Evolutionary conservation across 176 grass and related monocot genomes (phyloP).

Genomic region (Olyra latifolia): DNA sequence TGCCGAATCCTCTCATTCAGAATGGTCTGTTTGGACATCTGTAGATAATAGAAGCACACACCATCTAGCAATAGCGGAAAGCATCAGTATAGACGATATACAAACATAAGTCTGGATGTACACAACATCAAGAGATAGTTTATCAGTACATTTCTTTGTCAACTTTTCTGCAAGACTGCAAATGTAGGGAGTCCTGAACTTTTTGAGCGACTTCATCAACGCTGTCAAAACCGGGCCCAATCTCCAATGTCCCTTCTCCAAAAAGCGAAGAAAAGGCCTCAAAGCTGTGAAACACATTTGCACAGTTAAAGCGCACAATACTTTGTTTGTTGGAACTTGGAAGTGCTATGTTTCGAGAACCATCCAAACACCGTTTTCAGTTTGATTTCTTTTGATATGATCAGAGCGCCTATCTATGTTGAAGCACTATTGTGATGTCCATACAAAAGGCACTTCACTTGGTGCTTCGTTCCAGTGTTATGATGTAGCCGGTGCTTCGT

Average conservation of each 20-base stretch:
- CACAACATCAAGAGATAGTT: background rate
- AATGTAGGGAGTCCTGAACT: background rate
- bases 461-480: no score
- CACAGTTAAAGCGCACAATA: background rate
- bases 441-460: no score
- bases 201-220: background rate
- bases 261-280: background rate
- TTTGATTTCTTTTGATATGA: no score
- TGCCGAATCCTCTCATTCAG: background rate
- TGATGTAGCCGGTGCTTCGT: no score
- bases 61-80: background rate
- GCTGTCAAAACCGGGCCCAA: background rate
- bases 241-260: background rate
- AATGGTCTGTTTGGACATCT: conserved; percentile 19
- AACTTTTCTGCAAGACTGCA: background rate
- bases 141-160: background rate
- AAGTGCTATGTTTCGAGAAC: background rate
- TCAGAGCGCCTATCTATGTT: no score
- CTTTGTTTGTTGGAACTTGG: background rate
- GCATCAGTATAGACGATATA: background rate
- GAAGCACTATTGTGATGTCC: no score
- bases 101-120: background rate
- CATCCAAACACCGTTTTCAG: background rate
- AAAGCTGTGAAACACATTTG: background rate
- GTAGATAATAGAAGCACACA: background rate